A percentile compares a stretch with the other conserved stretches of the same genome.
Evolutionary conservation across 2,329 filamentous ascomycete species (phyloP).

Genomic region (Ceratocystis albifundus): DNA sequence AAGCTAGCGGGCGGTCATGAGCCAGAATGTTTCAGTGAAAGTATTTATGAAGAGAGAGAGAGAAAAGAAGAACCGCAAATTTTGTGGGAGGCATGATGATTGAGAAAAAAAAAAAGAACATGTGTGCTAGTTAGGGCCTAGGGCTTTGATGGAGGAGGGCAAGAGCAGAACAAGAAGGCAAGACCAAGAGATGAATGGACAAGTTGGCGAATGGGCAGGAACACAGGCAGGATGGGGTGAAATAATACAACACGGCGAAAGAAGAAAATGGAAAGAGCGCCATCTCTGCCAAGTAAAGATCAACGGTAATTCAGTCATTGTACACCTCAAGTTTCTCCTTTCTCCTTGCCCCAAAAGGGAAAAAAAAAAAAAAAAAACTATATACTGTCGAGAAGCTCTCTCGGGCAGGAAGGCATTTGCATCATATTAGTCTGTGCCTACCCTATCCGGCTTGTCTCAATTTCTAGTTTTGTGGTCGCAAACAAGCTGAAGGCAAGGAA

Average conservation of each 20-base stretch:
- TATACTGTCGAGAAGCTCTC: no score
- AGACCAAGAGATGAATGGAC: neutral
- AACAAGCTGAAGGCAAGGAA: neutral
- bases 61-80: neutral
- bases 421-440: no score
- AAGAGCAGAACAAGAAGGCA: neutral
- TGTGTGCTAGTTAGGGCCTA: slow-evolving; percentile 5
- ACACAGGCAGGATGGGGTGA: neutral
- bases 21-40: neutral
- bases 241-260: no score
- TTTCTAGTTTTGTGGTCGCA: no score
- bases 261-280: neutral
- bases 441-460: no score
- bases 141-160: neutral
- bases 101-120: neutral
- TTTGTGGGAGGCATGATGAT: no score
- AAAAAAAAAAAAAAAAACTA: neutral
- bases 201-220: neutral
- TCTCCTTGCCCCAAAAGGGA: neutral
- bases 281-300: neutral
- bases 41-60: neutral
- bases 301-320: neutral
- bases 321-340: neutral
- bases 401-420: no score
- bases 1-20: neutral